Evolutionary conservation across 2,329 filamentous ascomycete species (phyloP), one percentile per base, ranked within the genome.

Genomic region (Massarina eburnea): DNA sequence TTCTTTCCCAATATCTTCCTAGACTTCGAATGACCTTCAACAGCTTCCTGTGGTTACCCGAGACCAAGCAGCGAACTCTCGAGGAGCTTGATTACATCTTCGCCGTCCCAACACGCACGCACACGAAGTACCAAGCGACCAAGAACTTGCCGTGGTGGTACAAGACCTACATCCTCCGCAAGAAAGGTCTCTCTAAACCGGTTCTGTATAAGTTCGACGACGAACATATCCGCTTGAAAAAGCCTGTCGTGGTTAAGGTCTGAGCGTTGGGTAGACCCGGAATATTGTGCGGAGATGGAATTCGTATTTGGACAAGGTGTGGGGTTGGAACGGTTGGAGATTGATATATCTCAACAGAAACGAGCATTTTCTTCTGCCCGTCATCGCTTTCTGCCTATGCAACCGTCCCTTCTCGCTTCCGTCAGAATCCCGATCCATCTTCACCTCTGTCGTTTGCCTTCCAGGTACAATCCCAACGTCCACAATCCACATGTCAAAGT

Each of bases 41-140:
- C 26, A 63, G 57, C 52, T 85, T 84, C 71, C 71, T 85, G 32
- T 80, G 77, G 61, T 67, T 77, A 24, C 71, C 72, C 21, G 74
- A 77, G 55, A 77, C 74, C 37, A 76, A 77, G 57, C 72, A 76
- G 50, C 62, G 71, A 8, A 75, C 74, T 0, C 71, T 77, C 10
- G 74, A 77, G 54, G 74, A 77, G 49, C 64, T 77, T 17, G 74
- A 77, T 47, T 78, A 77, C 53, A 70, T 79, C 44, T 80, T 80
- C 49, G 76, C 70, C 14, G 71, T 76, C 0, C 71, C 73, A 0
- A 72, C 70, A 1, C 55, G 65, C 15, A 68, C 60, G 8, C 73
- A 74, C 49, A 70, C 71, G 53, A 59, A 55, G 19, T 75, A 66
- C 45, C 64, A 59, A 43, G 54, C 51, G 9, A 43, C 38, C 2